phyloP scores from a whole-genome alignment of 2,329 filamentous ascomycete species.

The Fusarium hainanense region DNA sequence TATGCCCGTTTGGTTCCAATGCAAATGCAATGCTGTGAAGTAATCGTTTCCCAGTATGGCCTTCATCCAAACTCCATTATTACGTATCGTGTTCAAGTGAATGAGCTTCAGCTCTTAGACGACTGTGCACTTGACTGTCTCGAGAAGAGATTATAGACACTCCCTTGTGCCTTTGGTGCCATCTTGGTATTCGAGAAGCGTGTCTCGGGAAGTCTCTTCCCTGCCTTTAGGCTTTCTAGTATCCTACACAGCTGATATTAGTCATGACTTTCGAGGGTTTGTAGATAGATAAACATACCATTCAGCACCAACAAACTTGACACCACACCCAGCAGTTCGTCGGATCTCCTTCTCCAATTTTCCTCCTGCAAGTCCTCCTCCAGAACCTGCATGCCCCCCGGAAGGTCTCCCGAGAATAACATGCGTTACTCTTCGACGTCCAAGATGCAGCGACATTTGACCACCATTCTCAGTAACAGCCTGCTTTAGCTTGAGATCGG shows the following conservation, averaged over 20 bases:
- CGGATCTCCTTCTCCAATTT: constrained; percentile 87
- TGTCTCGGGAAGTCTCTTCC: constrained; percentile 79
- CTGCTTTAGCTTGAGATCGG: constrained; percentile 87
- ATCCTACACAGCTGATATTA: constrained; percentile 64
- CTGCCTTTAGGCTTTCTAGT: constrained; percentile 82
- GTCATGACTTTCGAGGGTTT: background rate
- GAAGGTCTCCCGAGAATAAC: constrained; percentile 78
- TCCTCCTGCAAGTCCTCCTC: constrained; percentile 78
- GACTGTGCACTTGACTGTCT: constrained; percentile 19
- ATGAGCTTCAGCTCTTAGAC: constrained; percentile 9
- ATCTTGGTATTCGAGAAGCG: constrained; percentile 74
- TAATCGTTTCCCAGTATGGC: background rate
- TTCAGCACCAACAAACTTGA: constrained; percentile 84
- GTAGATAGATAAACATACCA: constrained; percentile 64
- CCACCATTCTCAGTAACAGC: constrained; percentile 81
- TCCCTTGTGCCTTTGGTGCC: constrained; percentile 70
- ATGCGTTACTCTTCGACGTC: constrained; percentile 81
- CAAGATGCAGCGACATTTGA: constrained; percentile 74
- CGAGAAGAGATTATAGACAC: constrained; percentile 66
- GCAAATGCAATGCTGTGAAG: background rate
- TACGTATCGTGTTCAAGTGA: background rate
- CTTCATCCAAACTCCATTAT: background rate
- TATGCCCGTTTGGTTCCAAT: background rate
- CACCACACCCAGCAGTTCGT: constrained; percentile 71
- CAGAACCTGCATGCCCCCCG: constrained; percentile 62